Evolutionary conservation across 2,329 filamentous ascomycete genomes (phyloP), one percentile per base, ranked within the genome.

Genomic region (Colletotrichum sp.): DNA sequence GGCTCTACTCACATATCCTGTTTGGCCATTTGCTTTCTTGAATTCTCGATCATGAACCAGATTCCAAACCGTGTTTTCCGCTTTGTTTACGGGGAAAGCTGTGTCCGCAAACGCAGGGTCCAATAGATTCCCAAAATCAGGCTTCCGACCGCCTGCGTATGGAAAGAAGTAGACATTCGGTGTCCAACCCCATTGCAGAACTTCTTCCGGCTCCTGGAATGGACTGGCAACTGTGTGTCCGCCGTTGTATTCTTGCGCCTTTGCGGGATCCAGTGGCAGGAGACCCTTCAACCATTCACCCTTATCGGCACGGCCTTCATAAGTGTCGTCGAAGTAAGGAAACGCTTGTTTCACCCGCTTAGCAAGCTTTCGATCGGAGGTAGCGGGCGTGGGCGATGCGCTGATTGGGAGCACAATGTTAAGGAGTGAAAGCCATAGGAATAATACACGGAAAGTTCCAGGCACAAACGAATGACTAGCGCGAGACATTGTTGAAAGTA

Each of bases 51-150:
- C 44, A 6, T 52, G 44, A n/a, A 52, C 44, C 1, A 52, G 44
- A 22, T 52, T 22, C 44, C 44, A 52, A 0, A 52, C 3, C 4
- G 44, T 22, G 10, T 52, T 52, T 4, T 52, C 6, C 39, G 39
- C 3, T n/a, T 7, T 8, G 44, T 52, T 6, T 1, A 52, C n/a
- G 4, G 44, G 44, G 2, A 52, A 22, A 22, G 44, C 44, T 13
- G 44, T 4, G 44, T 52, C 44, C n/a, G 3, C 44, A 10, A 52
- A 52, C 1, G 44, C 44, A 5, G 44, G 44, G 44, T 5, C 4
- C 1, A 52, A 6, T 0, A 1, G n/a, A 10, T 52, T 52, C 44
- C 2, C 44, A 1, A 4, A 52, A 13, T 52, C 44, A 1, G 44
- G 44, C 44, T 4, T 8, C 0, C 44, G 44, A 3, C 44, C 44